Evolutionary conservation across 2,329 filamentous ascomycete species (phyloP).

Genomic region (Trichothecium roseum): DNA sequence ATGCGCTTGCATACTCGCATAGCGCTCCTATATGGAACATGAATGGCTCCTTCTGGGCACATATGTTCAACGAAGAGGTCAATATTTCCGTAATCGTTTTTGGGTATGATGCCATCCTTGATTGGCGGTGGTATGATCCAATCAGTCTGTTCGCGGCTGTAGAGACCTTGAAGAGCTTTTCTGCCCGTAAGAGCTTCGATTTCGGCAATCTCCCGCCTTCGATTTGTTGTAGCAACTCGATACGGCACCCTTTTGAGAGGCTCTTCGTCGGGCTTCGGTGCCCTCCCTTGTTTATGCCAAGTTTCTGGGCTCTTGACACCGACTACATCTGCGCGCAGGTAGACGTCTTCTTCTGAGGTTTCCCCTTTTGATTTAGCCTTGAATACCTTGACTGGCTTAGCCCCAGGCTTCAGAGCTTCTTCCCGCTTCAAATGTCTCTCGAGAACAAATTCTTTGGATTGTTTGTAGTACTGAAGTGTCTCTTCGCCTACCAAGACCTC

Average conservation of each 20-base stretch:
- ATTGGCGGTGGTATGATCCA: conserved; percentile 93
- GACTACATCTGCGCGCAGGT: conserved; percentile 66
- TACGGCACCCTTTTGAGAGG: conserved; percentile 84
- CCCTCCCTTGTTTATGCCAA: conserved; percentile 94
- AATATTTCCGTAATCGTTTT: conserved; percentile 90
- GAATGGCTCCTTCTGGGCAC: conserved; percentile 74
- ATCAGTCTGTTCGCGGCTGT: conserved; percentile 75
- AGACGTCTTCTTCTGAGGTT: conserved; percentile 73
- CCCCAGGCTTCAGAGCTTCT: conserved; percentile 66
- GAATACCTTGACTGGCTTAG: conserved; percentile 65
- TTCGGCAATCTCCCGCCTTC: conserved; percentile 83
- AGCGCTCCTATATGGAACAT: conserved; percentile 70
- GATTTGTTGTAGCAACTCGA: conserved; percentile 78
- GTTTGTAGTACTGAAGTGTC: conserved; percentile 81
- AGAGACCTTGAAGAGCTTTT: conserved; percentile 80
- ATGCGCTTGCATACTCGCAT: conserved; percentile 75
- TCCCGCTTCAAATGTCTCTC: conserved; percentile 82
- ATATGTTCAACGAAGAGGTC: conserved; percentile 91
- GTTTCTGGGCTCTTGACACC: conserved; percentile 86
- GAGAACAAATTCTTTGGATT: conserved; percentile 74
- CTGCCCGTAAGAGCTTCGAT: conserved; percentile 68
- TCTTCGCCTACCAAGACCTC: conserved; percentile 65
- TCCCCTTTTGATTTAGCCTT: conserved; percentile 63
- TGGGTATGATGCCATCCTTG: conserved; percentile 74
- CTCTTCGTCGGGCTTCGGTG: conserved; percentile 56